Evolutionary conservation across 1,139 yeast genomes (phyloP).

Genomic region (Tardiomyces digboiensis): DNA sequence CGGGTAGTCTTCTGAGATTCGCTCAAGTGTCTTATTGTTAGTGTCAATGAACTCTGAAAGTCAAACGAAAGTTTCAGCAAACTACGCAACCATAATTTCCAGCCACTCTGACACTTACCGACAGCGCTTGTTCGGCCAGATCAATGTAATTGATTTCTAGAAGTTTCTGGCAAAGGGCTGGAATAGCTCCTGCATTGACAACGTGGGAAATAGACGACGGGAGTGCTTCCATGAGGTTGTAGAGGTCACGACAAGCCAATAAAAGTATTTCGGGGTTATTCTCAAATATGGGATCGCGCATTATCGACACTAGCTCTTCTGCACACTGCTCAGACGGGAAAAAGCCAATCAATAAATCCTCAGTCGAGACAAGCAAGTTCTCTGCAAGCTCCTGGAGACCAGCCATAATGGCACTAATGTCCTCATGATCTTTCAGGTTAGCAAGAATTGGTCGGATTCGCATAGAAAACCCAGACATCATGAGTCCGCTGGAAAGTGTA

Average conservation of each 20-base stretch:
- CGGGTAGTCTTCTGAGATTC: slow-evolving; percentile 29
- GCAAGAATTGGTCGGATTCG: slow-evolving; percentile 20
- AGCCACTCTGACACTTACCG: slow-evolving; percentile 32
- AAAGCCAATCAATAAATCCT: slow-evolving; percentile 22
- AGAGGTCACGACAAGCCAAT: slow-evolving; percentile 77
- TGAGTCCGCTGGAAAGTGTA: slow-evolving; percentile 13
- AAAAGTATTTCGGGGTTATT: slow-evolving; percentile 73
- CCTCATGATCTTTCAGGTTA: slow-evolving; percentile 27
- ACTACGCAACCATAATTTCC: too few relatives aligned
- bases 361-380: slow-evolving; percentile 27
- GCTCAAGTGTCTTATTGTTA: slow-evolving; percentile 22
- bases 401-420: slow-evolving; percentile 35
- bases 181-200: slow-evolving; percentile 58
- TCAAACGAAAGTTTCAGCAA: too few relatives aligned
- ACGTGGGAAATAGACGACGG: slow-evolving; percentile 58
- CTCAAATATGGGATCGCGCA: slow-evolving; percentile 47
- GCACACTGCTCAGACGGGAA: slow-evolving; percentile 56
- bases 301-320: slow-evolving; percentile 44
- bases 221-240: slow-evolving; percentile 71
- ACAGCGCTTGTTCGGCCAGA: slow-evolving; percentile 85
- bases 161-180: slow-evolving; percentile 55
- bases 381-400: slow-evolving; percentile 31
- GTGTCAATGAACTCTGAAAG: not conserved
- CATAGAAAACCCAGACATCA: slow-evolving; percentile 30
- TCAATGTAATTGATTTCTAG: slow-evolving; percentile 78